phyloP scores from a whole-genome alignment of 2,329 filamentous ascomycete genomes.

The Thielaviopsis punctulata region DNA sequence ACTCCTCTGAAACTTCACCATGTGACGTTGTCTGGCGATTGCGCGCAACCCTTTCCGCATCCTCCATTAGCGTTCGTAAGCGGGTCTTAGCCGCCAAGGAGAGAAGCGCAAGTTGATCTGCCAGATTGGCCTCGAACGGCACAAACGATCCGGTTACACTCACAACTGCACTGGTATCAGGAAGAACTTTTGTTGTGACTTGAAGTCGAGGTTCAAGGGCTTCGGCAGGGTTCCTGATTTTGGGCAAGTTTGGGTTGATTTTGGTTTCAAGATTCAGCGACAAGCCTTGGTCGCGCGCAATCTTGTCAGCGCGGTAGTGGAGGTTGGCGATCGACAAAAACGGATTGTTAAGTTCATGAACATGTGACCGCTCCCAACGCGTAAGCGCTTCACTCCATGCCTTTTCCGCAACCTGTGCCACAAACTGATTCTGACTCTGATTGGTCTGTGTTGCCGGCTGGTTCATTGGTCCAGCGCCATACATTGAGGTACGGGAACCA shows the following conservation, averaged over 20 bases:
- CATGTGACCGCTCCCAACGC: slow-evolving; percentile 39
- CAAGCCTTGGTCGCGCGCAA: slow-evolving; percentile 40
- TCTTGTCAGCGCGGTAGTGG: slow-evolving; percentile 40
- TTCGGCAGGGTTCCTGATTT: slow-evolving; percentile 5
- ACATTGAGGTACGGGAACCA: slow-evolving; percentile 39
- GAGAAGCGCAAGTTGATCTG: slow-evolving; percentile 67
- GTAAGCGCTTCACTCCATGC: slow-evolving; percentile 50
- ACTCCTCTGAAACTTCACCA: slow-evolving; percentile 60
- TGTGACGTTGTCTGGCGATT: slow-evolving; percentile 64
- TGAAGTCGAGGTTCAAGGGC: slow-evolving; percentile 7
- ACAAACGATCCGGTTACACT: slow-evolving; percentile 50
- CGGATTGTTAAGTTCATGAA: slow-evolving; percentile 55
- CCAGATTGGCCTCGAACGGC: slow-evolving; percentile 56
- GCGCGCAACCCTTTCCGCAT: slow-evolving; percentile 52
- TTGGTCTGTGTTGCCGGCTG: slow-evolving; percentile 35
- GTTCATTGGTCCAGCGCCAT: slow-evolving; percentile 47
- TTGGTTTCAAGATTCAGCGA: slow-evolving; percentile 38
- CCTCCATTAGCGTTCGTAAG: slow-evolving; percentile 57
- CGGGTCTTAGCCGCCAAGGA: slow-evolving; percentile 72
- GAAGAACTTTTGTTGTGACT: slow-evolving; percentile 7
- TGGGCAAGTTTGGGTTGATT: slow-evolving; percentile 28
- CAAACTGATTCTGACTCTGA: slow-evolving; percentile 37
- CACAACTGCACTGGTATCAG: slow-evolving; percentile 26
- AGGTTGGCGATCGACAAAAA: slow-evolving; percentile 50
- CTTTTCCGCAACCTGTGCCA: slow-evolving; percentile 46